phyloP scores from a whole-genome alignment of 1,139 yeast species.

The Taphrina pruni region DNA sequence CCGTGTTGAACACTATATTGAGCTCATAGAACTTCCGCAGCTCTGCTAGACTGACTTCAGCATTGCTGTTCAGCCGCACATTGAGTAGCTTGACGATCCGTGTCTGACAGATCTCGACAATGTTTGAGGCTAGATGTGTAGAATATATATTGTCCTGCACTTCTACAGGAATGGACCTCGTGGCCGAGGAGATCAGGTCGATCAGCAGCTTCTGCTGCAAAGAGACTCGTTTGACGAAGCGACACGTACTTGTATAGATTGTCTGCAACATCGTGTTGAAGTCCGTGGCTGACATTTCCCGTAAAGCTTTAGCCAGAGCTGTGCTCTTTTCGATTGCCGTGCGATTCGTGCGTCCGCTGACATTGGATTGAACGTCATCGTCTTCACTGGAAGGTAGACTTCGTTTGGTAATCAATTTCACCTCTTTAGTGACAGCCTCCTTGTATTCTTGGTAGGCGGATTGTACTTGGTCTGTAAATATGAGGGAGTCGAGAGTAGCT shows the following conservation, averaged over 20 bases:
- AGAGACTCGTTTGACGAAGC: slow-evolving; percentile 73
- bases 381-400: slow-evolving; percentile 61
- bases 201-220: slow-evolving; percentile 79
- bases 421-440: slow-evolving; percentile 68
- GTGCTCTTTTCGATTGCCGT: slow-evolving; percentile 48
- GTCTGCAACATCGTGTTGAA: slow-evolving; percentile 72
- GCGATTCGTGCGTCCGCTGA: slow-evolving; percentile 45
- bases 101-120: slow-evolving; percentile 74
- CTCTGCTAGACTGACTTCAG: slow-evolving; percentile 57
- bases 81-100: slow-evolving; percentile 78
- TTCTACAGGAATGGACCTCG: slow-evolving; percentile 52
- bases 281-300: slow-evolving; percentile 71
- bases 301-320: slow-evolving; percentile 62
- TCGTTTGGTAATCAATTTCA: slow-evolving; percentile 71
- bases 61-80: slow-evolving; percentile 75
- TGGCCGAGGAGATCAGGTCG: slow-evolving; percentile 64
- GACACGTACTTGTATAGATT: slow-evolving; percentile 70
- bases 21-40: slow-evolving; percentile 72
- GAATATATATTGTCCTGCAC: slow-evolving; percentile 46
- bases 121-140: slow-evolving; percentile 61
- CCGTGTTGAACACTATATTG: slow-evolving; percentile 72
- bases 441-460: slow-evolving; percentile 71
- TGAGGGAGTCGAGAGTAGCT: slow-evolving; percentile 8
- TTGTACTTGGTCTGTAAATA: slow-evolving; percentile 64
- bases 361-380: slow-evolving; percentile 48